Evolutionary conservation across 2,329 filamentous ascomycete genomes (phyloP).

Genomic region (Cladosporium halotolerans): DNA sequence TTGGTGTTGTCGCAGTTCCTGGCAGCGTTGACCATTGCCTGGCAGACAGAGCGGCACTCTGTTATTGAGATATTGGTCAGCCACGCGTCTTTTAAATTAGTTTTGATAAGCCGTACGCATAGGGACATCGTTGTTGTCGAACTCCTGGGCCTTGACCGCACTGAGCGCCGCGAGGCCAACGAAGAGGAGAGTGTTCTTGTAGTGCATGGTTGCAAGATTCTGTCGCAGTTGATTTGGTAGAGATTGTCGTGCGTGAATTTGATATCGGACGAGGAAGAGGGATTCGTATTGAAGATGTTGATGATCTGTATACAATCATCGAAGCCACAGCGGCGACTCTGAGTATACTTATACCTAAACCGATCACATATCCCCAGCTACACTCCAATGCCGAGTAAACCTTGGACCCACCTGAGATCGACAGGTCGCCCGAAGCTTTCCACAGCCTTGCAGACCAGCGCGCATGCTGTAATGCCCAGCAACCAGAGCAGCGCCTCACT

Average conservation of each 20-base stretch:
- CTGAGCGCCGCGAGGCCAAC: slow-evolving; percentile 9
- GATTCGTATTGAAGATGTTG: background rate
- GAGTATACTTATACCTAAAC: background rate
- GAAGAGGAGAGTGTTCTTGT: slow-evolving; percentile 7
- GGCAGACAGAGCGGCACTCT: slow-evolving; percentile 20
- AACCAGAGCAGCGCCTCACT: slow-evolving; percentile 8
- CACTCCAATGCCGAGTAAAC: background rate
- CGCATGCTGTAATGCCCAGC: background rate
- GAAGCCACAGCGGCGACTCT: background rate
- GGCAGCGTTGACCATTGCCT: slow-evolving; percentile 20
- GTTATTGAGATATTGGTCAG: too few species aligned
- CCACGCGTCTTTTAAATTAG: too few species aligned
- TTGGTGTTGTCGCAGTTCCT: slow-evolving; percentile 15
- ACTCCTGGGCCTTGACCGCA: slow-evolving; percentile 23
- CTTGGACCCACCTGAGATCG: slow-evolving; percentile 2
- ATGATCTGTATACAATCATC: background rate
- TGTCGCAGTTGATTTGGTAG: background rate
- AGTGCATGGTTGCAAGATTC: background rate
- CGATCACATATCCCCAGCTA: too few species aligned
- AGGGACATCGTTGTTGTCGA: slow-evolving; percentile 29
- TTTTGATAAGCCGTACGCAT: background rate
- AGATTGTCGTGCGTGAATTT: background rate
- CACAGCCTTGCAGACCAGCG: background rate
- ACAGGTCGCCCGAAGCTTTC: background rate
- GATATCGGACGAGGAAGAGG: background rate